Base-by-base conservation (phyloP, 2,329 filamentous ascomycete genomes). In the Ceratocystis huliohia region DNA sequence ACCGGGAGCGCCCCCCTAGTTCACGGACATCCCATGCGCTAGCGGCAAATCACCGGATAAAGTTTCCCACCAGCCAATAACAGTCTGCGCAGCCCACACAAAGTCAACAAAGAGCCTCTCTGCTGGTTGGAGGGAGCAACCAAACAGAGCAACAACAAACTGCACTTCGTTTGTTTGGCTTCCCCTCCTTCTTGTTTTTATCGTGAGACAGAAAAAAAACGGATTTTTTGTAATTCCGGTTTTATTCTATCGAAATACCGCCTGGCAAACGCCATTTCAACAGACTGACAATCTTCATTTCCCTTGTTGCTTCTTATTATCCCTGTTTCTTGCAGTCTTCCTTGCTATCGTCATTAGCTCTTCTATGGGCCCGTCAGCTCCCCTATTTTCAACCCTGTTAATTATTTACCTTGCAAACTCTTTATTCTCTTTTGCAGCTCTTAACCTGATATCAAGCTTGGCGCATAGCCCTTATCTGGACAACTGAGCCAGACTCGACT, bases 381-480 rank as follows among this genome's bases (percentile, higher is more conserved):
- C 25, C 53, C 53, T 57, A 57, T 57, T 57, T 57, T 57, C 53
- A 28, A 17, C 53, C 53, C 30, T 37, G 33, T 28, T 15, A 33
- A 57, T 33, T 57, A 57, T 57, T 33, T 57, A 33, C 28, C 53
- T 33, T 33, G 22, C 53, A 30, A 30, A n/a, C 28, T 22, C 25
- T 57, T 57, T 33, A 57, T 57, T n/a, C 30, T 57, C 53, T 57
- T 33, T 17, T 57, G 28, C 53, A 57, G 53, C 53, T 57, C 22
- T 57, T 57, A 57, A 57, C 53, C 15, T n/a, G 17, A n/a, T 50
- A 33, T 28, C 15, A 6, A 50, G 17, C 46, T 20, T 28, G 13
- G 53, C 53, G 28, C 28, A 57, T 15, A 57, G 53, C 15, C 53
- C 25, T 48, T 48, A 20, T 17, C 13, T 53, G 48, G 33, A 37